Base-by-base conservation (phyloP, 352 stramenopile species). In the Phytophthora multivora region DNA sequence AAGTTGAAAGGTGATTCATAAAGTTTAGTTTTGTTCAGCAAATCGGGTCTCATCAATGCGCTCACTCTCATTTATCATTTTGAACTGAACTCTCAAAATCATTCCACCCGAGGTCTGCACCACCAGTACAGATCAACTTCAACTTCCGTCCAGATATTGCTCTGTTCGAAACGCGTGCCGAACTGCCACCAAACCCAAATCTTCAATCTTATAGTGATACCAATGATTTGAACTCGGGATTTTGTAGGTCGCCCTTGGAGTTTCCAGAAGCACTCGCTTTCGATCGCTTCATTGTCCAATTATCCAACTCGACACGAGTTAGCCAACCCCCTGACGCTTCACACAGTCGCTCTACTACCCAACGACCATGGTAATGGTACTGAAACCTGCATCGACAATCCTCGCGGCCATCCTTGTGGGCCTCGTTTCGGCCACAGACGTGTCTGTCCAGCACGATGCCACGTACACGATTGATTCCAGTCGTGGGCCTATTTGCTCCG, bases 321-420 rank as follows among this genome's bases (percentile, higher is more conserved):
- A 33, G 18, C 10, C 40, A 21, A 19, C 19, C 9, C n/a, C 19
- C 40, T 47, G 40, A 47, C 30, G 40, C 40, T 19, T 21, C 18
- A 11, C 18, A 30, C 40, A 30, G 19, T 23, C 10, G 40, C 16
- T 30, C 40, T 47, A n/a, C 6, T 31, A 12, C n/a, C 26, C 26
- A 33, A 33, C 8, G 28, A 54, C 19, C 23, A 57, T 57, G 36
- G 36, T 57, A n/a, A 57, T 57, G 49, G 36, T 57, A 23, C 9
- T 57, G 35, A 47, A 48, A 38, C 35, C 36, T 11, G 25, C 39
- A 25, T 39, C 19, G 4, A 38, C 36, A 26, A 25, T 57, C 13
- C 33, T 57, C 36, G 12, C 49, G 13, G 49, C 36, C 15, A 38
- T 47, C 30, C 19, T 47, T 38, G 33, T 16, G 7, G 23, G 49